Percentiles rank a stretch among this genome's conserved stretches.
Evolutionary conservation across 2,329 filamentous ascomycete species (phyloP).

Genomic region (Arachnomyces sp.): DNA sequence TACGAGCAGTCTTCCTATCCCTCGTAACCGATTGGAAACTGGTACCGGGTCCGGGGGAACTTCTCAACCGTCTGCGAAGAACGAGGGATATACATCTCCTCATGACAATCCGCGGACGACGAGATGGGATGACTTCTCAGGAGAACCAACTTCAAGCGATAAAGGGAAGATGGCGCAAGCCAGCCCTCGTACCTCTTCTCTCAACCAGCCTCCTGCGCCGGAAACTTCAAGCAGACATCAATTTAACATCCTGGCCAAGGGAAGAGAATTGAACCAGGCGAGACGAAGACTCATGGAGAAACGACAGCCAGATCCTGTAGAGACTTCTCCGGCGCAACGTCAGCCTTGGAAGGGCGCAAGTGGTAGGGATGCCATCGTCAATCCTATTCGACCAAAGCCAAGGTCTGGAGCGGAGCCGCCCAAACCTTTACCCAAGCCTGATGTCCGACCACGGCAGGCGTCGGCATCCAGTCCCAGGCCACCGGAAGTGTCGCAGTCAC

Average conservation of each 20-base stretch:
- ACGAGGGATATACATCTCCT: constrained; percentile 13
- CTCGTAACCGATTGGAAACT: constrained; percentile 21
- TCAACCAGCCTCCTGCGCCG: constrained; percentile 17
- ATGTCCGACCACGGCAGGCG: too few species aligned
- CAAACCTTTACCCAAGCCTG: constrained; percentile 32
- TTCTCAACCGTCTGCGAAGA: constrained; percentile 7
- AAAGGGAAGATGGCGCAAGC: constrained; percentile 51
- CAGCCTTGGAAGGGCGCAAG: constrained; percentile 65
- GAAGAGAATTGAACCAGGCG: constrained; percentile 32
- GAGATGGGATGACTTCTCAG: constrained; percentile 60
- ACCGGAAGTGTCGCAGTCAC: too few species aligned
- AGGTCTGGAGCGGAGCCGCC: constrained; percentile 51
- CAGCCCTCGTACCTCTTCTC: constrained; percentile 39
- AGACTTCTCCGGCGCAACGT: constrained; percentile 33
- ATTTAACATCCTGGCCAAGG: constrained; percentile 24
- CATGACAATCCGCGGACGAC: constrained; percentile 12
- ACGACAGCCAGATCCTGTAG: constrained; percentile 28
- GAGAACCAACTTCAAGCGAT: constrained; percentile 54
- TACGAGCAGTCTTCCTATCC: constrained; percentile 22
- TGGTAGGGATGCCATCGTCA: constrained; percentile 58
- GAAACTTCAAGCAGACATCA: constrained; percentile 21
- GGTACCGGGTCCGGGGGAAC: constrained; percentile 13
- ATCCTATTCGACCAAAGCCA: constrained; percentile 60
- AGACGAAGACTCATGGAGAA: constrained; percentile 28
- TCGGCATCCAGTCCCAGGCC: too few species aligned